These are phyloP conservation scores for Oropetium thomaeum DNA, from an alignment of 176 grass and related monocot species.

Conservation along the genomic window DNA sequence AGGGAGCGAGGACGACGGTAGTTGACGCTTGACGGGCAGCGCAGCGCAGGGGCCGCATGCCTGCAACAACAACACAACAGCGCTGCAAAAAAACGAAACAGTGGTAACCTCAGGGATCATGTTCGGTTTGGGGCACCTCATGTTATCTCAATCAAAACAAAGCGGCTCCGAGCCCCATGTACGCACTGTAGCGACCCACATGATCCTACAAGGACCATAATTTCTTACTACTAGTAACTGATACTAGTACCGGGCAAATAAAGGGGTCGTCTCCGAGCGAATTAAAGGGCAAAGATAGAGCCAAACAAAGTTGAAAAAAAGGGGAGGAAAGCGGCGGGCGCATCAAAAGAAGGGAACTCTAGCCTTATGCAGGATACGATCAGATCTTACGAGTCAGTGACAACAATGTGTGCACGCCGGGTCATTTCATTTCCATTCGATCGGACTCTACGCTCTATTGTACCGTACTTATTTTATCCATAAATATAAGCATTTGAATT, in stretches of 20 bases:
- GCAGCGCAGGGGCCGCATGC: neutral
- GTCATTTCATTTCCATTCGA: no score
- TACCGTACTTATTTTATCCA: conserved; percentile 37
- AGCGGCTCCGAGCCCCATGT: conserved; percentile 28
- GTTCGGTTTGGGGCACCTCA: conserved; percentile 44
- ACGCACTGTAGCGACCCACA: conserved; percentile 19
- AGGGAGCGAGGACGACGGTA: no score
- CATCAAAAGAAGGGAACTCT: conserved; percentile 43
- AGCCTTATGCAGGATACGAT: conserved; percentile 44
- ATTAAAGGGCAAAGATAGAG: conserved; percentile 44
- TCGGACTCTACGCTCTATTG: neutral
- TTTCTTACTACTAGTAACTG: no score
- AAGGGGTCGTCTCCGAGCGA: conserved; percentile 2
- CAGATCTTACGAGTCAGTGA: conserved; percentile 45
- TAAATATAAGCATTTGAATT: no score
- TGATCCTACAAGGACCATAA: no score
- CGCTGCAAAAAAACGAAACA: conserved; percentile 37
- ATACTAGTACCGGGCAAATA: no score
- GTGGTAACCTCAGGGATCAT: conserved; percentile 54
- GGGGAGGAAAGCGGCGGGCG: conserved; percentile 13
- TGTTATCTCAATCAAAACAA: no score
- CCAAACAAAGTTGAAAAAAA: conserved; percentile 3
- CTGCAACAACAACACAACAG: no score
- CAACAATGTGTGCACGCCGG: neutral
- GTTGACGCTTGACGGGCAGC: conserved; percentile 12